These are phyloP conservation scores for Vigna mungo DNA, from an alignment of 306 rosid genomes.

Conservation along the genomic window DNA sequence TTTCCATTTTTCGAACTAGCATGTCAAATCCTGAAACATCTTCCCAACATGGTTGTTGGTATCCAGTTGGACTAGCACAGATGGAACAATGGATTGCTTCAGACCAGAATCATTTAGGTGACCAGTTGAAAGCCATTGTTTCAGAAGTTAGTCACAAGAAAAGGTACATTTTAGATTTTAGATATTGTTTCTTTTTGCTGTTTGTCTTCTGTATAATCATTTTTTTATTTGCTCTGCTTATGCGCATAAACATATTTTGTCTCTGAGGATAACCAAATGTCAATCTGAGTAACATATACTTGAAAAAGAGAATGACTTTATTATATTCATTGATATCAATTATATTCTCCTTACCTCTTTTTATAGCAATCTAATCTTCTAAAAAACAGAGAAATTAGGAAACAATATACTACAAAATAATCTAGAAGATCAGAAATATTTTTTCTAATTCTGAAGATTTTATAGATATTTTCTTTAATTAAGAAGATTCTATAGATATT, in stretches of 20 bases:
- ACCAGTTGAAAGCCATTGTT: slow-evolving; percentile 61
- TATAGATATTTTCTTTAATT: too few relatives aligned
- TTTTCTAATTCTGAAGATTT: too few relatives aligned
- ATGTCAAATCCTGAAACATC: slow-evolving; percentile 41
- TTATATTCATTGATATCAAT: too few relatives aligned
- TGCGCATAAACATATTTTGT: slow-evolving; percentile 7
- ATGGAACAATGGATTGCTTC: slow-evolving; percentile 76
- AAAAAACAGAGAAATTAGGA: too few relatives aligned
- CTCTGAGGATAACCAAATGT: neutral
- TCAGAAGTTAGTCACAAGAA: slow-evolving; percentile 53
- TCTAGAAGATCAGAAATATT: neutral
- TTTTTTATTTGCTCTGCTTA: slow-evolving; percentile 8
- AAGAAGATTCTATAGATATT: too few relatives aligned
- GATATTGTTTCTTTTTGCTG: slow-evolving; percentile 27
- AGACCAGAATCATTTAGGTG: slow-evolving; percentile 55
- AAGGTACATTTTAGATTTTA: slow-evolving; percentile 58
- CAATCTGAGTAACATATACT: neutral
- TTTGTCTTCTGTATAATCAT: neutral
- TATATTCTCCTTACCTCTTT: too few relatives aligned
- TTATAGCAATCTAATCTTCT: too few relatives aligned
- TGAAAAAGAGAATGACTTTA: too few relatives aligned
- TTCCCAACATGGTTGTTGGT: slow-evolving; percentile 54
- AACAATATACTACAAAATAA: too few relatives aligned
- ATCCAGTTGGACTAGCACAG: slow-evolving; percentile 73
- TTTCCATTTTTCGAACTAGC: slow-evolving; percentile 53